Evolutionary conservation across 23 red algal genomes (phyloP).

Genomic region (Gracilaria vermiculophylla): DNA sequence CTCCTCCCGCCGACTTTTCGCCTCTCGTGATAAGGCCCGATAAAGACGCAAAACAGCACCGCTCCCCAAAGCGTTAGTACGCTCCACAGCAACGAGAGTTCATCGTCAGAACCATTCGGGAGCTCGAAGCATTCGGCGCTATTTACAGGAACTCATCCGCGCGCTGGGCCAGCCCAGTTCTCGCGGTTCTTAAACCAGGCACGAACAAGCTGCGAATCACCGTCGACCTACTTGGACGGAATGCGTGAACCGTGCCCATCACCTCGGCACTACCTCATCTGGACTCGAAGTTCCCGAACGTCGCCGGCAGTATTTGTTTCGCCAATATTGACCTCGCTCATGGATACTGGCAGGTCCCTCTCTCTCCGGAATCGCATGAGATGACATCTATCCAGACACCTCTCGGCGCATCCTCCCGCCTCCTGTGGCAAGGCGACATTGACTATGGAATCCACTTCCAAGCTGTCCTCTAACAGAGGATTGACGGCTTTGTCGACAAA

Average conservation of each 20-base stretch:
- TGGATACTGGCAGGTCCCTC: conserved; percentile 49
- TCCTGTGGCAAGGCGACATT: neutral
- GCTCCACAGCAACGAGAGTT: conserved; percentile 21
- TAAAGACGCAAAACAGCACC: neutral
- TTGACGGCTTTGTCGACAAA: conserved; percentile 18
- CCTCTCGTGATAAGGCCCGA: neutral
- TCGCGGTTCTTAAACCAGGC: conserved; percentile 29
- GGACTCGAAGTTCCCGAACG: conserved; percentile 20
- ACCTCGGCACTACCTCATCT: conserved; percentile 25
- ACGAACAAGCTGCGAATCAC: conserved; percentile 5
- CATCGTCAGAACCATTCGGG: conserved; percentile 13
- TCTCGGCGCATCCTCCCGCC: neutral
- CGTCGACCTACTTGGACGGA: conserved; percentile 22
- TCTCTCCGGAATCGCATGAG: conserved; percentile 18
- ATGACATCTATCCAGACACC: conserved; percentile 34
- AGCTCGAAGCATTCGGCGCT: conserved; percentile 7
- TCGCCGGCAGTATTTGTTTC: conserved; percentile 12
- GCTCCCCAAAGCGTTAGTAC: conserved; percentile 6
- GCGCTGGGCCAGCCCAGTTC: neutral
- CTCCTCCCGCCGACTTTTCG: neutral
- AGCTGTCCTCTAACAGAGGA: conserved; percentile 8
- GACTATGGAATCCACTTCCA: conserved; percentile 50
- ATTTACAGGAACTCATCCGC: conserved; percentile 22
- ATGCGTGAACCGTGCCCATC: conserved; percentile 4
- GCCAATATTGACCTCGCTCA: conserved; percentile 42